Conservation (phyloP, 2,329 filamentous ascomycete species). For the Aureobasidium lini region DNA sequence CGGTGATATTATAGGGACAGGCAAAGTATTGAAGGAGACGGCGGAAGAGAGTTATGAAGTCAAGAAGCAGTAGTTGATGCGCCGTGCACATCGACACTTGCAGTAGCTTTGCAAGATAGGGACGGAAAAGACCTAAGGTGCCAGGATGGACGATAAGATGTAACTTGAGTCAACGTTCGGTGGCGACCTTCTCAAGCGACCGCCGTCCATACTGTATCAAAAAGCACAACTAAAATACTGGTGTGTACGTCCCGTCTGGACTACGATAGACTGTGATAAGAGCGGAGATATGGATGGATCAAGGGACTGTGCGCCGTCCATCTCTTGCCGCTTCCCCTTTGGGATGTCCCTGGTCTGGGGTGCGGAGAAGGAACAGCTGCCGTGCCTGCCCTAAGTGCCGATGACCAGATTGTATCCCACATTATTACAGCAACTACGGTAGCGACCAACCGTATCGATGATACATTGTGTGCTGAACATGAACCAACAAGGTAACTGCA, state of each 20-base stretch:
- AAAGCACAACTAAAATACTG: slow-evolving; percentile 1
- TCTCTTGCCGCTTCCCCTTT: slow-evolving; percentile 7
- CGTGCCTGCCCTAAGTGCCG: neutral
- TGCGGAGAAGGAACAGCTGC: neutral
- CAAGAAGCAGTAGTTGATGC: neutral
- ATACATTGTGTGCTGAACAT: neutral
- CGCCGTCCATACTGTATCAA: neutral
- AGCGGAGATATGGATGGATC: slow-evolving; percentile 1
- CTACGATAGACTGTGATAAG: slow-evolving; percentile 10
- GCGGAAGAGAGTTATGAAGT: neutral
- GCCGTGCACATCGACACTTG: neutral
- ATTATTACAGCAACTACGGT: neutral
- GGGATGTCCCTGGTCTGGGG: neutral
- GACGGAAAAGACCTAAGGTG: neutral
- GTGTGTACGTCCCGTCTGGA: neutral
- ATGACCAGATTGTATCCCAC: neutral
- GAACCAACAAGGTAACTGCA: neutral
- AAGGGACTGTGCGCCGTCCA: neutral
- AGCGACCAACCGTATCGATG: neutral
- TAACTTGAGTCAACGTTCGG: neutral
- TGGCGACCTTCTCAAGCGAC: neutral
- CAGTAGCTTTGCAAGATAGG: neutral
- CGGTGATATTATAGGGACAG: too few species aligned
- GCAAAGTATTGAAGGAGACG: neutral
- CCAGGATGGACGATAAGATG: neutral